These are phyloP conservation scores for Penicillium sp. DNA, from an alignment of 2,329 filamentous ascomycete genomes.

Conservation along the genomic window DNA sequence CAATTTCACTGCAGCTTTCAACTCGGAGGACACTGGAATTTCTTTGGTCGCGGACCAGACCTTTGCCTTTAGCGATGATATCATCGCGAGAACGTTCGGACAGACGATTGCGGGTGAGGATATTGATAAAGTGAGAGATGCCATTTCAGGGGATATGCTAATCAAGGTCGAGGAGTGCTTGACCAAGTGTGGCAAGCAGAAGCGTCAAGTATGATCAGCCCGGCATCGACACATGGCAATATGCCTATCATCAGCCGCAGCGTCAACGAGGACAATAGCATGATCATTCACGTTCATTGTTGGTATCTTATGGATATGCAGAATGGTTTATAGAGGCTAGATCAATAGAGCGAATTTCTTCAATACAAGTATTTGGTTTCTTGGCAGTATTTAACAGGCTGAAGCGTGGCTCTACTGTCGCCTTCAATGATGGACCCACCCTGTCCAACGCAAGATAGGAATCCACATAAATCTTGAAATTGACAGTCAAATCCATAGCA, in stretches of 20 bases:
- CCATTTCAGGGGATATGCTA: constrained; percentile 22
- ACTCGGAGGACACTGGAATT: constrained; percentile 27
- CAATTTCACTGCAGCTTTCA: constrained; percentile 32
- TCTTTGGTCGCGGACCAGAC: constrained; percentile 25
- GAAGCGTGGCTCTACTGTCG: background rate
- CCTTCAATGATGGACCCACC: background rate
- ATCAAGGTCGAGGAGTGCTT: constrained; percentile 32
- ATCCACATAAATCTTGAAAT: constrained; percentile 6
- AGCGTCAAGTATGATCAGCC: constrained; percentile 13
- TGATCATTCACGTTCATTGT: background rate
- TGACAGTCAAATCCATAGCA: background rate
- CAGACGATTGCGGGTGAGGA: constrained; percentile 20
- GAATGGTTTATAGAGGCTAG: background rate
- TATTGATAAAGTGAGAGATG: constrained; percentile 17
- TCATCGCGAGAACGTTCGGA: constrained; percentile 27
- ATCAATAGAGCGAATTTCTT: background rate
- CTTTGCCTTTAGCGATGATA: constrained; percentile 26
- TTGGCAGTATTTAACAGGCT: background rate
- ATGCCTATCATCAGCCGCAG: background rate
- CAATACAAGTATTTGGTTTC: background rate
- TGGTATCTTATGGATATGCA: background rate
- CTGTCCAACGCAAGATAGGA: background rate
- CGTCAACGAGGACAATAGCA: background rate
- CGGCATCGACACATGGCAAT: background rate
- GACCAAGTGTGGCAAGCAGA: constrained; percentile 30